Percentiles rank a stretch among this genome's conserved stretches.
These are phyloP conservation scores for Arachis stenosperma DNA, from an alignment of 306 rosid species.

Conservation along the genomic window DNA sequence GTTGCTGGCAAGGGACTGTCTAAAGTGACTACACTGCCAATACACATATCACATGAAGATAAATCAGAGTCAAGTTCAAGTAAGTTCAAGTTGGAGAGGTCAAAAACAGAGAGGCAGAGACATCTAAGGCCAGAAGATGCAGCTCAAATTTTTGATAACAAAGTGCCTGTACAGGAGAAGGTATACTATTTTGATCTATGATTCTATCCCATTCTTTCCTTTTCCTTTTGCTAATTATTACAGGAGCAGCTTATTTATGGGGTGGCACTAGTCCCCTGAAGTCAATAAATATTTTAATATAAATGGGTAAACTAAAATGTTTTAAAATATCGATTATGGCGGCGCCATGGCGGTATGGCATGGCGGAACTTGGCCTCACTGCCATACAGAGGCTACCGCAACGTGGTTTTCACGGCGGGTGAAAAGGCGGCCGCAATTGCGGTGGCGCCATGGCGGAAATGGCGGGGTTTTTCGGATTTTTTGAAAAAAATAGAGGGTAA, in stretches of 20 bases:
- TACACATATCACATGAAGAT: constrained; percentile 51
- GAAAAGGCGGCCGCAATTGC: no score
- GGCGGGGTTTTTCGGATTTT: no score
- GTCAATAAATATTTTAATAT: constrained; percentile 20
- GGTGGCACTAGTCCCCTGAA: constrained; percentile 16
- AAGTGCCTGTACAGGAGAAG: constrained; percentile 68
- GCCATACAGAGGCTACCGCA: no score
- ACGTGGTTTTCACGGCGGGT: no score
- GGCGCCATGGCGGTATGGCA: no score
- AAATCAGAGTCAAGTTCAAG: constrained; percentile 46
- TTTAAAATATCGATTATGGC: no score
- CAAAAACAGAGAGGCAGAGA: constrained; percentile 72
- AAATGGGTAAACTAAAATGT: constrained; percentile 1
- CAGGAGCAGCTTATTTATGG: background rate
- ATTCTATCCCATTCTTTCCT: background rate
- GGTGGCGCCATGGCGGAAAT: no score
- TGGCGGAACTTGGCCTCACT: no score
- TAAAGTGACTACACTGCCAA: constrained; percentile 55
- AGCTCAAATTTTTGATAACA: constrained; percentile 70
- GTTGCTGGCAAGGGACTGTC: constrained; percentile 49
- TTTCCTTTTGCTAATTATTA: background rate
- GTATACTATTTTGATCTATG: constrained; percentile 44
- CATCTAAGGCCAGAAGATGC: constrained; percentile 71
- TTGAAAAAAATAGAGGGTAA: no score
- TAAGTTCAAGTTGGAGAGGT: constrained; percentile 67